A percentile compares a stretch with the other conserved stretches of the same genome.
Evolutionary conservation across 108 stramenopile genomes (phyloP).

Genomic region (Cyclotella atomus): DNA sequence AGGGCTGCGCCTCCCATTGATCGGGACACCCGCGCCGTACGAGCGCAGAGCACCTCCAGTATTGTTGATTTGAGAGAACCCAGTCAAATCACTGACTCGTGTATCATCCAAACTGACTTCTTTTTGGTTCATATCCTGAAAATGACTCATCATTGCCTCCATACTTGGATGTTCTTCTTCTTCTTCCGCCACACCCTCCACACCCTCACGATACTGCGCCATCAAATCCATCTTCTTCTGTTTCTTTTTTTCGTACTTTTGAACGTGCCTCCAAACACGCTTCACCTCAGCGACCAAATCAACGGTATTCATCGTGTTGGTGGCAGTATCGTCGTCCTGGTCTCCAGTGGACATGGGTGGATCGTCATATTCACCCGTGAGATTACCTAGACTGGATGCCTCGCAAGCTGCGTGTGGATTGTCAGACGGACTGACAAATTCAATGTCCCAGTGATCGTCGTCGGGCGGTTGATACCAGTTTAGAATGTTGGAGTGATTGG

Average conservation of each 20-base stretch:
- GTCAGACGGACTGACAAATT: conserved; percentile 5
- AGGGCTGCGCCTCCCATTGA: neutral
- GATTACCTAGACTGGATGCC: conserved; percentile 13
- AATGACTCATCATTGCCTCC: conserved; percentile 12
- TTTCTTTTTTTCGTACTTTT: conserved; percentile 45
- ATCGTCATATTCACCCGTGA: conserved; percentile 34
- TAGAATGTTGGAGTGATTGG: neutral
- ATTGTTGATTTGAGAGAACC: neutral
- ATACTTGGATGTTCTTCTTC: too few relatives aligned
- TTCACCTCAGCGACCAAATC: conserved; percentile 49
- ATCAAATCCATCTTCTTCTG: conserved; percentile 6
- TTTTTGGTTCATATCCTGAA: neutral
- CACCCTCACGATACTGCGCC: conserved; percentile 1
- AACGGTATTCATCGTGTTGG: conserved; percentile 39
- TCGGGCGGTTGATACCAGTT: neutral
- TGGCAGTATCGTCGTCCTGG: conserved; percentile 37
- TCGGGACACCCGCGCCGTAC: neutral
- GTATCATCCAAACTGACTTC: neutral
- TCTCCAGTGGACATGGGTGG: neutral
- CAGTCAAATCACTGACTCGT: conserved; percentile 5
- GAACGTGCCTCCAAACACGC: conserved; percentile 50
- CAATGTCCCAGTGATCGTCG: conserved; percentile 17
- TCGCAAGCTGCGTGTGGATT: neutral
- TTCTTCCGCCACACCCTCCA: conserved; percentile 1
- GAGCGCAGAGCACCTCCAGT: too few relatives aligned